phyloP scores from a whole-genome alignment of 139 green algal genomes.

The Parachlorella kessleri region DNA sequence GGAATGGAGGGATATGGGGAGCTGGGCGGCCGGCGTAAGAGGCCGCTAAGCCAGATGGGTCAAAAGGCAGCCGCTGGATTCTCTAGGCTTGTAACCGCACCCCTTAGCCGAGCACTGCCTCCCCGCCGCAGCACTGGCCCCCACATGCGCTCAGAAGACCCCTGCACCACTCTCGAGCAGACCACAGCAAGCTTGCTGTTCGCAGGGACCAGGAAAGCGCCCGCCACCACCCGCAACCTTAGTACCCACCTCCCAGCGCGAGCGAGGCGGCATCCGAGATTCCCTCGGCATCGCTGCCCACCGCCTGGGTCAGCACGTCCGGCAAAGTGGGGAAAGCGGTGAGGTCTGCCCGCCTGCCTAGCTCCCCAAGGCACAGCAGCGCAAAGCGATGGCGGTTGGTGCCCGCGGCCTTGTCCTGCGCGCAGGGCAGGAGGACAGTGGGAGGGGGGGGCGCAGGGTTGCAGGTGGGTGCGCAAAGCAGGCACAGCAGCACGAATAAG shows the following conservation, averaged over 20 bases:
- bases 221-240: neutral
- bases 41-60: no score
- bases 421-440: neutral
- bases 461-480: neutral
- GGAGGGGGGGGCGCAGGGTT: neutral
- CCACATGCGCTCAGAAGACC: no score
- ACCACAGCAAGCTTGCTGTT: no score
- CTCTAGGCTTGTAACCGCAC: no score
- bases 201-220: no score
- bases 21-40: no score
- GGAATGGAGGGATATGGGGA: no score
- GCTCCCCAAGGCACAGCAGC: conserved; percentile 88
- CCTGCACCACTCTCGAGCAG: no score
- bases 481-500: no score
- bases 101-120: no score
- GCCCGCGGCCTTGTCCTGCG: neutral
- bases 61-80: no score
- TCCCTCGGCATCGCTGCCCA: conserved; percentile 45
- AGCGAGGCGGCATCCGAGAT: conserved; percentile 45
- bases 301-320: conserved; percentile 32
- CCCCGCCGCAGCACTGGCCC: no score
- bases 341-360: conserved; percentile 77
- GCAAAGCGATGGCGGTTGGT: conserved; percentile 62
- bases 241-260: conserved; percentile 35
- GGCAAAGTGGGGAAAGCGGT: conserved; percentile 50